Conservation (phyloP, 1,284 basidiomycete genomes). For the Trametes sp. region DNA sequence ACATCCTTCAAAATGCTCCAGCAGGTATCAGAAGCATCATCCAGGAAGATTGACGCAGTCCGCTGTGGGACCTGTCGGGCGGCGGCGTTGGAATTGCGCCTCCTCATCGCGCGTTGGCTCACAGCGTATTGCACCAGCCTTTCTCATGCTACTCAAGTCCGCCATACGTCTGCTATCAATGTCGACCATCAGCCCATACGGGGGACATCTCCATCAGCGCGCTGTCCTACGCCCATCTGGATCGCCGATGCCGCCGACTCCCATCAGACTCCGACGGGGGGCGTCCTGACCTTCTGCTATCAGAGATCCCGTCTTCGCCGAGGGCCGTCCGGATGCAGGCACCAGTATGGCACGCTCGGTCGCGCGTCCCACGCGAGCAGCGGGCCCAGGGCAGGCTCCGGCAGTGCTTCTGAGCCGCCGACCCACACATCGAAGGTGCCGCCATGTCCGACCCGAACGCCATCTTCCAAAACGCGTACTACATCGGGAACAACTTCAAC, state of each 20-base stretch:
- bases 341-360: background rate
- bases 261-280: background rate
- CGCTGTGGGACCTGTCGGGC: background rate
- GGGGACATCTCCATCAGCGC: background rate
- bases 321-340: background rate
- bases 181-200: background rate
- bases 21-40: background rate
- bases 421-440: background rate
- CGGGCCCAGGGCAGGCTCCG: background rate
- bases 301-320: background rate
- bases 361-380: background rate
- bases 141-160: background rate
- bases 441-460: conserved; percentile 17
- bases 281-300: background rate
- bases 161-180: conserved; percentile 1
- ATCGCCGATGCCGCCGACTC: background rate
- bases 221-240: background rate
- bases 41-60: background rate
- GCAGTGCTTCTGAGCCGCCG: background rate
- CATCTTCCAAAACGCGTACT: conserved; percentile 19
- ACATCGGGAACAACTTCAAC: conserved; percentile 20
- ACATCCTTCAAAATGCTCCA: background rate
- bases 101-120: background rate
- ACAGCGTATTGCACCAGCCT: background rate
- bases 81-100: background rate